phyloP scores from a whole-genome alignment of 1,139 yeast species.

The Taphrina confusa region DNA sequence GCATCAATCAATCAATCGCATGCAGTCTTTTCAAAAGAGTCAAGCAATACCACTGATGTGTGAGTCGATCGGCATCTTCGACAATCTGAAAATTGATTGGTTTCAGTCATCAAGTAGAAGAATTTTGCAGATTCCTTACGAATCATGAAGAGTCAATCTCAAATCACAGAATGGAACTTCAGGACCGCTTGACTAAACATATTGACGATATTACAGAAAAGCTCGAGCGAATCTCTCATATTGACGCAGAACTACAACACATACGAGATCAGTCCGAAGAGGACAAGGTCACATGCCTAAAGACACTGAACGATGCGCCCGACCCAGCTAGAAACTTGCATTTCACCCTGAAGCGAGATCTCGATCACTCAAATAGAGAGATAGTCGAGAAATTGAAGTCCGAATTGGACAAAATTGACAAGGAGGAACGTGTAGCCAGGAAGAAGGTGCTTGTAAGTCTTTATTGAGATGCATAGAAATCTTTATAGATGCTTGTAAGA shows the following conservation, averaged over 20 bases:
- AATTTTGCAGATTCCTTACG: too few relatives aligned
- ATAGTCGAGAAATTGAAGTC: background rate
- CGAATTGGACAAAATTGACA: conserved; percentile 1
- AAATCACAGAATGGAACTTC: background rate
- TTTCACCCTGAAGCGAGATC: background rate
- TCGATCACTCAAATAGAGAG: background rate
- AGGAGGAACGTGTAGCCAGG: background rate
- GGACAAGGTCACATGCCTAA: background rate
- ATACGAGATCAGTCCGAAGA: background rate
- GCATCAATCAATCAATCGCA: too few relatives aligned
- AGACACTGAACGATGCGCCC: background rate
- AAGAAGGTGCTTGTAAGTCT: conserved; percentile 4
- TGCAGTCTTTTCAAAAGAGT: too few relatives aligned
- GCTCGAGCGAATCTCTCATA: background rate
- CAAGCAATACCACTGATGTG: too few relatives aligned
- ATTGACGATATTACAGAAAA: background rate
- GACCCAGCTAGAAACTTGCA: background rate
- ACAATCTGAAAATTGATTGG: too few relatives aligned
- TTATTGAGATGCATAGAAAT: background rate
- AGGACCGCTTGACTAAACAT: background rate
- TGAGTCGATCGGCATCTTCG: too few relatives aligned
- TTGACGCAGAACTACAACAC: conserved; percentile 2
- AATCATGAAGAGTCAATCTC: background rate
- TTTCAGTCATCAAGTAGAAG: too few relatives aligned
- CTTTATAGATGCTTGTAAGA: too few relatives aligned